Percentiles rank a stretch among this genome's conserved stretches.
phyloP scores from a whole-genome alignment of 805 yeast genomes.

The Phaffomyces thermotolerans region DNA sequence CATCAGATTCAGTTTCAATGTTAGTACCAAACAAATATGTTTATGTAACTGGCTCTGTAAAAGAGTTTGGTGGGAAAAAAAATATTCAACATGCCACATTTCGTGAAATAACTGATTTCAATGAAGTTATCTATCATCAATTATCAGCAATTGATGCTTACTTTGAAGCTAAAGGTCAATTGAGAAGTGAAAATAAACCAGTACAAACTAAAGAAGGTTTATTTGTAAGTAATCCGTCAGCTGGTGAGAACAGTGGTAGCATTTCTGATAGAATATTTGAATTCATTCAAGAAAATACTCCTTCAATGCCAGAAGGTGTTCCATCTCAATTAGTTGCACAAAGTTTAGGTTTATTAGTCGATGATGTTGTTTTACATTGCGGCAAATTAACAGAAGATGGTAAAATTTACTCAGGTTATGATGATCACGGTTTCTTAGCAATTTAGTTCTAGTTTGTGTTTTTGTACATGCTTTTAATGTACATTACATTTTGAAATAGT shows the following conservation, averaged over 20 bases:
- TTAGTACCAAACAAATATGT: conserved; percentile 49
- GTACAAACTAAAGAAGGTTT: conserved; percentile 23
- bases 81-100: conserved; percentile 58
- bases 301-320: conserved; percentile 69
- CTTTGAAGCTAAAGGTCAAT: conserved; percentile 45
- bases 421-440: conserved; percentile 55
- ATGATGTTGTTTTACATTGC: conserved; percentile 43
- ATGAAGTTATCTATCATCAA: conserved; percentile 62
- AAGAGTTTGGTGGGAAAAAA: conserved; percentile 56
- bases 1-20: conserved; percentile 28
- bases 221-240: conserved; percentile 37
- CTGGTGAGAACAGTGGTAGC: conserved; percentile 23
- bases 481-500: no score
- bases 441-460: conserved; percentile 25
- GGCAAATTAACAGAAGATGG: conserved; percentile 58
- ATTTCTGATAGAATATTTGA: conserved; percentile 40
- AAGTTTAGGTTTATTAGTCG: conserved; percentile 41
- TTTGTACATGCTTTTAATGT: no score
- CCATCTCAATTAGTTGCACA: conserved; percentile 57
- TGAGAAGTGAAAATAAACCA: conserved; percentile 10
- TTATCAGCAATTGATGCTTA: conserved; percentile 55
- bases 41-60: conserved; percentile 47
- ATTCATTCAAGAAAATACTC: conserved; percentile 42
- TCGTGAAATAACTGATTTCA: conserved; percentile 51
- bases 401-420: conserved; percentile 59